Conservation (phyloP, 352 stramenopile species). For the Phytophthora niederhauseri region DNA sequence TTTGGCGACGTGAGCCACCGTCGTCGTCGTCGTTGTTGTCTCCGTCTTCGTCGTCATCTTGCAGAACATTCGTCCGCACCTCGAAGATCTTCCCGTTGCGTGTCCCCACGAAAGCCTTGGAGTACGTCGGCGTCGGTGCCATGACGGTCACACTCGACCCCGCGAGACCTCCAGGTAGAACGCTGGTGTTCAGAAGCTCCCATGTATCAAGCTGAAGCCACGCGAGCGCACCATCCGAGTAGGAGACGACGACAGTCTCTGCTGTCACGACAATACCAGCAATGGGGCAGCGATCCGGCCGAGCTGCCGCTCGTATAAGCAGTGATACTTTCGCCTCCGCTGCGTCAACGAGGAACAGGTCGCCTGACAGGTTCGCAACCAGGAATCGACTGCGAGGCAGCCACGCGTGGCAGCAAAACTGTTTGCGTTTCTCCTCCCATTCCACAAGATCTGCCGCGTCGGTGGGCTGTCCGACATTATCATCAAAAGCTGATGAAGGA, state of each 20-base stretch:
- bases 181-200: constrained; percentile 46
- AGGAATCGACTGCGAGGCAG: constrained; percentile 51
- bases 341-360: constrained; percentile 62
- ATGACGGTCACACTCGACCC: constrained; percentile 43
- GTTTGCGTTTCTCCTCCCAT: constrained; percentile 52
- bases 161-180: constrained; percentile 29
- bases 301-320: constrained; percentile 39
- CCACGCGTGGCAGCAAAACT: constrained; percentile 68
- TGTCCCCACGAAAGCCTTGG: constrained; percentile 68
- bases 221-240: constrained; percentile 51
- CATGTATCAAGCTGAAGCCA: constrained; percentile 56
- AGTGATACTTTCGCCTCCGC: constrained; percentile 34
- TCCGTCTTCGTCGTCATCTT: constrained; percentile 63
- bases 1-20: constrained; percentile 1
- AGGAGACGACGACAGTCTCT: constrained; percentile 56
- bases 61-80: constrained; percentile 53
- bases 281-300: constrained; percentile 46
- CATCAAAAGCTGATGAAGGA: constrained; percentile 1
- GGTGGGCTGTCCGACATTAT: neutral
- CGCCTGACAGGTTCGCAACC: constrained; percentile 54
- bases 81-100: constrained; percentile 64
- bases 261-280: constrained; percentile 53
- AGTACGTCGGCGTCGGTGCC: constrained; percentile 52
- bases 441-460: constrained; percentile 34
- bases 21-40: constrained; percentile 75